These are phyloP conservation scores for Russula earlei DNA, from an alignment of 768 basidiomycete genomes.

Conservation along the genomic window DNA sequence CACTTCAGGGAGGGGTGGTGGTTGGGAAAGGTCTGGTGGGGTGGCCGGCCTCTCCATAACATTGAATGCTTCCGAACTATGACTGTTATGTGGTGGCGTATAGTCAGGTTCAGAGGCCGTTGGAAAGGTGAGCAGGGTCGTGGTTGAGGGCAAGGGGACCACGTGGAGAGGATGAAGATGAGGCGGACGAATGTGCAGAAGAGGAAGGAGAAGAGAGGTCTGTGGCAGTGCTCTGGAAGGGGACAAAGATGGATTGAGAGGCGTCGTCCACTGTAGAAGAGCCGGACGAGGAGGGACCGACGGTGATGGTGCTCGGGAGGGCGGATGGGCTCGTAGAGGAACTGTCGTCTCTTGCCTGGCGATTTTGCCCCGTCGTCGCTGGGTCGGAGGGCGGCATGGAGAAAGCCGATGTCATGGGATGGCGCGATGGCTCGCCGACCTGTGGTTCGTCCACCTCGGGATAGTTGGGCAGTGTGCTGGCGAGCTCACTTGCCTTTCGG, in stretches of 20 bases:
- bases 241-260: background rate
- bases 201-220: background rate
- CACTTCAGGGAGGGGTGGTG: slow-evolving; percentile 21
- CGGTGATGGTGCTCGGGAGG: background rate
- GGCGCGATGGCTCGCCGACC: background rate
- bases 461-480: background rate
- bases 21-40: slow-evolving; percentile 19
- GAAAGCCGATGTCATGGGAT: background rate
- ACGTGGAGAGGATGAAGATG: slow-evolving; percentile 9
- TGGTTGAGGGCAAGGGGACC: slow-evolving; percentile 14
- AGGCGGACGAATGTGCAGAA: background rate
- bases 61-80: slow-evolving; percentile 6
- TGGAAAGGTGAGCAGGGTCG: slow-evolving; percentile 5
- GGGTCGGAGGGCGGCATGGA: background rate
- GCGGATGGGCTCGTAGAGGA: background rate
- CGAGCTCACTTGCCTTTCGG: background rate
- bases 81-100: background rate
- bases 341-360: slow-evolving; percentile 5
- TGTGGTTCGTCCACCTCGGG: background rate
- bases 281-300: slow-evolving; percentile 5
- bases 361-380: background rate
- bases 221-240: slow-evolving; percentile 1
- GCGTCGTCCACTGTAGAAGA: background rate
- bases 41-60: slow-evolving; percentile 16
- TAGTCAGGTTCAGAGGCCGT: background rate